Evolutionary conservation across 192 early-diverging fungal genomes (phyloP), one percentile per base, ranked within the genome.

Genomic region (Obelidium mucronatum): DNA sequence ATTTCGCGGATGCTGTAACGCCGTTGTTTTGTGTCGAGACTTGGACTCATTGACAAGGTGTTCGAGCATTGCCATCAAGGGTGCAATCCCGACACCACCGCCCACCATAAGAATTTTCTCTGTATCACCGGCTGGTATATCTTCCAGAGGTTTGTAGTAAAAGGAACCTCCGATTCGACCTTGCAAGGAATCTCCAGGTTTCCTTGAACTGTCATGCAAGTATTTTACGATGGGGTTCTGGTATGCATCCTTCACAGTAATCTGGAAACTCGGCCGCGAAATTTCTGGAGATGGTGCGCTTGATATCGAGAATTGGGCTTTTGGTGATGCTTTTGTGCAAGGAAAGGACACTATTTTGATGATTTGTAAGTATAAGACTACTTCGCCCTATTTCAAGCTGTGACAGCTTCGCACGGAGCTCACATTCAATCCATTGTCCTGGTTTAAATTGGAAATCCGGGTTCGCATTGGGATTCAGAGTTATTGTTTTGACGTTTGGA

Each of bases 191-290:
- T 72, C 70, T 35, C 70, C 70, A 8, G 36, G 11, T 34, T 11
- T 5, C 19, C 52, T 52, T 13, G 11, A 8, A 13, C 30, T 24
- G 36, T 56, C 52, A 36, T 72, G 70, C 22, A 72, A 30, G 37
- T 59, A 58, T 36, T 72, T 72, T 17, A 72, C 70, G 24, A 72
- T 55, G 22, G 70, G 70, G 35, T 72, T 72, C 34, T 39, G 52
- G 70, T 37, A 72, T 28, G 70, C 56, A 37, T 72, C 56, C 35
- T 72, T 72, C n/a, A 72, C 70, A 11, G 70, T 72, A 30, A 72
- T 59, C 33, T 35, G 13, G 36, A 72, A 72, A 11, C 5, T 17
- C 11, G 4, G 4, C 11, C 8, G 36, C 30, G 28, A 30, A 17
- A 22, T 13, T 11, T 3, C 19, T 3, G 70, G 33, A 35, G 33